Base-by-base conservation (phyloP, 2,329 filamentous ascomycete genomes). In the Amphichorda felina region DNA sequence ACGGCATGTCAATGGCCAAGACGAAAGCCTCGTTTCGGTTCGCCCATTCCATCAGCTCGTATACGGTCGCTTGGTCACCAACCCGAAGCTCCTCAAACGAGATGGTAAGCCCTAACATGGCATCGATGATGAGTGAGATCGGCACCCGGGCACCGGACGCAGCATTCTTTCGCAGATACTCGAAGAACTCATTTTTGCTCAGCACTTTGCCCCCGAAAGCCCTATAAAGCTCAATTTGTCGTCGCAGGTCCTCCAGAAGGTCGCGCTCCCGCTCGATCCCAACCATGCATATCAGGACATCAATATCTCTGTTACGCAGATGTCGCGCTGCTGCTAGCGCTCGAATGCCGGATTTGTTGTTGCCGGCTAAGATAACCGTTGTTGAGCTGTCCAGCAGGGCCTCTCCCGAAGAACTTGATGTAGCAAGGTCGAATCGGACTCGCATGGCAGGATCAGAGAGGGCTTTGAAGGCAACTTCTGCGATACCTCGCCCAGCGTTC, bases 41-140 rank as follows among this genome's bases (percentile, higher is more conserved):
- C 3, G 86, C 82, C 87, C 88, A 96, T 42, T 87, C 82, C 49
- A 95, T 91, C 50, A 95, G 74, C 50, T 93, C 82, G 50, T 93
- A 88, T 0, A 86, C 84, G 0, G 81, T 82, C 4, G 80, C 78
- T 53, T 93, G 85, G 44, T 94, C 83, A 13, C 82, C 80, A 2
- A 79, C 82, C 25, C 85, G 75, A 19, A 96, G 67, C 46, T 93
- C 86, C 45, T 95, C 87, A 49, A 95, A 95, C 3, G 84, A 80
- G 38, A 87, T 76, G 30, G 91, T 86, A 42, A 91, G 73, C 4
- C 87, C 87, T 4, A 98, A 73, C 10, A 96, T 64, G 2, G 87
- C 88, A 53, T 98, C 91, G 37, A 96, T 74, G 43, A 94, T 85
- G 39, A 94, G 66, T 31, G 87, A 82, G 0, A 86, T 76, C 1